Evolutionary conservation across 2,329 filamentous ascomycete species (phyloP), one percentile per base, ranked within the genome.

Genomic region (Metarhizium sp.): DNA sequence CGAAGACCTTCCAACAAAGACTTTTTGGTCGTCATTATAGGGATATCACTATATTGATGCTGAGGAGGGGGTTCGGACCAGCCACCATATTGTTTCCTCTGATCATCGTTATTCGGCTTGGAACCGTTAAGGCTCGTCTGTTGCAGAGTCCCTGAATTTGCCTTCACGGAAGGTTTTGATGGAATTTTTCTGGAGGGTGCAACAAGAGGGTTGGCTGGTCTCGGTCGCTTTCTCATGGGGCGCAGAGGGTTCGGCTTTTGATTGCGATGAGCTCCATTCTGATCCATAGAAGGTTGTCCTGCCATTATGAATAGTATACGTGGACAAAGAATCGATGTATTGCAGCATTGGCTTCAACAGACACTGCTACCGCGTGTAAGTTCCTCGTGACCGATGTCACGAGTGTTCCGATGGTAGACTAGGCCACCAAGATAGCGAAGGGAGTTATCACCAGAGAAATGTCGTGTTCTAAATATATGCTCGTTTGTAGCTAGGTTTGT

Each of bases 1-100:
- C 92, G 87, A 57, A 95, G 74, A 6, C 87, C 88, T 62, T 94
- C 87, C 55, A 89, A 79, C 51, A 96, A 71, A 10, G 86, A 84
- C 64, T 86, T 85, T 71, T 95, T 95, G 6, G 90, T 95, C 6
- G 91, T 89, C 60, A 90, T 82, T 18, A 97, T 78, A 14, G 90
- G 89, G 62, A 78, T 78, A 45, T 80, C 77, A 14, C 62, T 72
- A 63, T 85, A 85, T 25, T 73, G 69, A 30, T 70, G 73, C 0
- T 67, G 64, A 2, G 76, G 73, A 2, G 77, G 72, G 32, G 78
- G 73, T 49, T 78, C 74, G 4, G 79, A 80, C 82, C 82, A 86
- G 47, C 82, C 83, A 46, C 75, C 78, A 62, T 79, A 75, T 59
- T 74, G 69, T 55, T 68, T 67, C 50, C 75, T 77, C 55, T 71